phyloP scores from a whole-genome alignment of 202 grass and related monocot genomes.

The Digitaria exilis region DNA sequence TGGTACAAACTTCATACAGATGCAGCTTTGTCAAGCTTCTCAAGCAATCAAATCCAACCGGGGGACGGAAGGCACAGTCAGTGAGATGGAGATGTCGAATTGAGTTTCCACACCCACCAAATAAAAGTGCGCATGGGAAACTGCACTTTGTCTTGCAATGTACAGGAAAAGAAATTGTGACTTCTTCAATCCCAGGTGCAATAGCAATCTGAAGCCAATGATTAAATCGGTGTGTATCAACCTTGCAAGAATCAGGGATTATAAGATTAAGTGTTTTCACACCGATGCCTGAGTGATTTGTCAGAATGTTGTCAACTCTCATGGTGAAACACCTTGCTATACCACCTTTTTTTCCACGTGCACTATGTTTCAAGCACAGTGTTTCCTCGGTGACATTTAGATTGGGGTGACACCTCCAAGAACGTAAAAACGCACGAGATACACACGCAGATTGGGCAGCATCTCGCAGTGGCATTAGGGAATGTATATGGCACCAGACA shows the following conservation, averaged over 20 bases:
- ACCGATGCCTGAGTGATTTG: not conserved
- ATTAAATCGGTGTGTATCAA: not conserved
- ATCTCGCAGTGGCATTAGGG: slow-evolving; percentile 2
- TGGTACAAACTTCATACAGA: not conserved
- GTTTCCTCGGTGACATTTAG: not conserved
- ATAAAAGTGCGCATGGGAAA: not conserved
- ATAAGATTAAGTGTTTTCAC: not conserved
- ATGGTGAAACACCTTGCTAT: not conserved
- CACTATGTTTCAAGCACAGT: not conserved
- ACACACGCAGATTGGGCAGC: not conserved
- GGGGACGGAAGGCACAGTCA: no score
- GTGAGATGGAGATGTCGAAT: no score
- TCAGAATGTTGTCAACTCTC: not conserved
- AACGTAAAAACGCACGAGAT: not conserved
- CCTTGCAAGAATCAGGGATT: not conserved
- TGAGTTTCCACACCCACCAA: no score
- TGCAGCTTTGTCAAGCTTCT: no score
- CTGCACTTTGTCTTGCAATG: not conserved
- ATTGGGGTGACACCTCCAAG: slow-evolving; percentile 1
- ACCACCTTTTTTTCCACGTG: not conserved
- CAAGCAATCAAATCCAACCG: no score
- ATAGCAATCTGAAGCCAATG: not conserved
- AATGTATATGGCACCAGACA: slow-evolving; percentile 12
- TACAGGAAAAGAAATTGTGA: not conserved
- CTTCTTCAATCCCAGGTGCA: not conserved